Evolutionary conservation across 345 rosid species (phyloP), one percentile per base, ranked within the genome.

Genomic region (Raphanus raphanistrum): DNA sequence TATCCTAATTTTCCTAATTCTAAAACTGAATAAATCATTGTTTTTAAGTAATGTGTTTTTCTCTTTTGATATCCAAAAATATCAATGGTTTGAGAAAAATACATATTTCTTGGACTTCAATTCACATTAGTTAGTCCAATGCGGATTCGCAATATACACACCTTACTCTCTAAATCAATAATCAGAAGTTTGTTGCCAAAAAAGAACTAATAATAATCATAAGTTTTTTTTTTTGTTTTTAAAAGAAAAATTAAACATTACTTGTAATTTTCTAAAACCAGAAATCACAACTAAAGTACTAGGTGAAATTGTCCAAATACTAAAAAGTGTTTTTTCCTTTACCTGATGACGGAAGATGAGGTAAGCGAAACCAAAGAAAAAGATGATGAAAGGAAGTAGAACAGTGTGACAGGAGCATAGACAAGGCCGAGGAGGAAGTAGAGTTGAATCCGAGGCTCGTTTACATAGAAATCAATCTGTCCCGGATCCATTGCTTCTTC

Each of bases 401-500:
- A 74, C 38, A 5, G 99, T 15, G 98, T 92, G 66, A 95, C 90
- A 3, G 97, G 68, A 4, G 98, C 90, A 66, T 95, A 92, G n/a
- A 95, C 96, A 61, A 95, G 94, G 66, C 99, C 98, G 43, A 95
- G 85, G 48, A 95, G 89, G 83, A 95, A 95, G 80, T 95, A 92
- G 57, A 95, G 84, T 70, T 95, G 99, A 74, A 92, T 92, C 7
- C 82, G 98, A 77, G 99, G 99, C 80, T 95, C 99, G 38, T 94
- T 90, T 0, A 84, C 83, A 78, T 95, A 82, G 72, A 92, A 95
- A 59, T 96, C 90, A 52, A 95, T 80, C 81, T 94, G 90, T 69
- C 99, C 98, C 0, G 93, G 94, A 81, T 95, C 85, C 99, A 92
- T 95, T 6, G 99, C 99, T 61, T 87, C 90, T 82, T 86, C 99